Base-by-base conservation (phyloP, 2,329 filamentous ascomycete species). In the Pseudopithomyces maydicus region DNA sequence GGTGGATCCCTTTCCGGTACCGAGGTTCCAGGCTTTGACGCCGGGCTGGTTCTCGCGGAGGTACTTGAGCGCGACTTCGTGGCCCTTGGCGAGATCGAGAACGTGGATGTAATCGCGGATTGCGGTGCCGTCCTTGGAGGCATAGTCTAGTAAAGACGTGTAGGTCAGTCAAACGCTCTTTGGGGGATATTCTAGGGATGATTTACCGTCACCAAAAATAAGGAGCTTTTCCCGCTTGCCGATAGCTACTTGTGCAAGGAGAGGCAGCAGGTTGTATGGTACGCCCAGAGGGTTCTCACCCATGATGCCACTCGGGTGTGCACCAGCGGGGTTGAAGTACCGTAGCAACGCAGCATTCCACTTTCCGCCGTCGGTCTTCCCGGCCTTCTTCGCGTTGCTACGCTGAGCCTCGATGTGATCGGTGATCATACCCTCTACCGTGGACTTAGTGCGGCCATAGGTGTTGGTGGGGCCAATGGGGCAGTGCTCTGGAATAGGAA, bases 61-160 rank as follows among this genome's bases (percentile, higher is more conserved):
- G 80, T 96, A 91, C 80, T 95, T 92, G 67, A 99, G 88, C 20
- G 96, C 95, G 57, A 91, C 86, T 56, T 97, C 82, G 77, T 97
- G 93, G 59, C 93, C 93, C 61, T 85, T 85, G 44, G 93, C 91
- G 22, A 97, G 87, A 73, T 97, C 93, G 62, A 96, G 84, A 56
- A 97, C 91, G 82, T 97, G 93, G 78, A 99, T 97, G 84, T 99
- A 99, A 81, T 99, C 95, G 68, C 95, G 90, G 76, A 97, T 97
- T 61, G 92, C 91, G 52, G 93, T 97, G 63, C 93, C 93, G 75
- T 97, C 93, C 68, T 88, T 89, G 52, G 92, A 97, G 32, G 83
- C 75, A 81, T 99, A 99, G 82, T 99, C 93, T 96, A 64, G 3
- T 15, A n/a, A n/a, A n/a, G 15, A n/a, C 19, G 8, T 74, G 54